phyloP scores from a whole-genome alignment of 148 eudicot species.

The Vaccinium myrtillus region DNA sequence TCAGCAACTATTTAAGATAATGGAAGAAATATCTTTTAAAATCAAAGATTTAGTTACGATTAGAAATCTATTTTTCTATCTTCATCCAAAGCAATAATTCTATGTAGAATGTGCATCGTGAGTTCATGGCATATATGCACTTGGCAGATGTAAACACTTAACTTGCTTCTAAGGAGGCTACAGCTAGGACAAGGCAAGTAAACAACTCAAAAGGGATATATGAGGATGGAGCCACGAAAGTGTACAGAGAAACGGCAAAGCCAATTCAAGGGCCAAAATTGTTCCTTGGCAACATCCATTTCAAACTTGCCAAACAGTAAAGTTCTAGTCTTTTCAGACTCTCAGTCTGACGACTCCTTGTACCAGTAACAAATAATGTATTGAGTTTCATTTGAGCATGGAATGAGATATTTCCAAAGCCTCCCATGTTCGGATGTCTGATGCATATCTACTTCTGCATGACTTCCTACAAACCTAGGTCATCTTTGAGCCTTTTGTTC shows the following conservation, averaged over 20 bases:
- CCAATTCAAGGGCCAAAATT: neutral
- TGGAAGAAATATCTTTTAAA: neutral
- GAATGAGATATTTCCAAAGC: neutral
- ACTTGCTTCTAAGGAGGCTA: neutral
- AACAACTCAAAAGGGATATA: neutral
- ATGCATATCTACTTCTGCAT: neutral
- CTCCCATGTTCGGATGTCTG: neutral
- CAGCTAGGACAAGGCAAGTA: neutral
- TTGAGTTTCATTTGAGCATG: neutral
- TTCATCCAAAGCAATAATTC: neutral
- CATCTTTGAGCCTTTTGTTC: neutral
- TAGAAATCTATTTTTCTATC: neutral
- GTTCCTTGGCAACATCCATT: neutral
- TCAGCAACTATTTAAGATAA: slow-evolving; percentile 11
- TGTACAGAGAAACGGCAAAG: neutral
- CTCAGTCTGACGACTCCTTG: neutral
- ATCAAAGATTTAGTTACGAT: no score
- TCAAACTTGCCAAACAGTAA: slow-evolving; percentile 1
- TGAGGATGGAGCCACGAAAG: neutral
- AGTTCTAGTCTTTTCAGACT: neutral
- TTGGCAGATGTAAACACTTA: neutral
- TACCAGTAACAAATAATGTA: neutral
- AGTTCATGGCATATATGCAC: neutral
- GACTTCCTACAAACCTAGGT: neutral
- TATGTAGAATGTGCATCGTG: neutral